A percentile compares a stretch with the other conserved stretches of the same genome.
Evolutionary conservation across 306 rosid genomes (phyloP).

Genomic region (Sicyos edulis): DNA sequence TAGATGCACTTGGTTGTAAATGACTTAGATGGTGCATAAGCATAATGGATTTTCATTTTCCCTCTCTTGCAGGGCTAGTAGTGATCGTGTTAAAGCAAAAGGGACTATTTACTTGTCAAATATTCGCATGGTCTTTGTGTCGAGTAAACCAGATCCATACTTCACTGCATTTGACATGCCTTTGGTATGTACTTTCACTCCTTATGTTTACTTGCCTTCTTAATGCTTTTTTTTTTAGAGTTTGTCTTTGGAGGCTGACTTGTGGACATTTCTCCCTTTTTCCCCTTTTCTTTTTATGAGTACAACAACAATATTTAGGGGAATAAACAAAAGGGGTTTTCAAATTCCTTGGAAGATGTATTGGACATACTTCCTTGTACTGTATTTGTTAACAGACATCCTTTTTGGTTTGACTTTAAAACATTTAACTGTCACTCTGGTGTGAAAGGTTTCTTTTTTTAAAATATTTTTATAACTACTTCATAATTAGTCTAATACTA

Average conservation of each 20-base stretch:
- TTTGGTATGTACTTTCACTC: slow-evolving; percentile 47
- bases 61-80: slow-evolving; percentile 37
- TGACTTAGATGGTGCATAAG: neutral
- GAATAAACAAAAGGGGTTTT: neutral
- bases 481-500: no score
- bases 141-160: slow-evolving; percentile 48
- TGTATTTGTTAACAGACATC: no score
- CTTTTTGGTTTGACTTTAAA: no score
- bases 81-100: slow-evolving; percentile 68
- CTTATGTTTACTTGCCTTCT: neutral
- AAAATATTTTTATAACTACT: no score
- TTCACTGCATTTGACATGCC: slow-evolving; percentile 86
- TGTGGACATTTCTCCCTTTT: neutral
- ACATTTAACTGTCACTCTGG: no score
- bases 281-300: neutral
- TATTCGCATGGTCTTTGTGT: slow-evolving; percentile 80
- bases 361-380: no score
- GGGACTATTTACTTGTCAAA: slow-evolving; percentile 85
- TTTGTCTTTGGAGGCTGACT: neutral
- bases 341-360: no score
- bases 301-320: no score
- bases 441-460: no score
- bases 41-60: slow-evolving; percentile 4
- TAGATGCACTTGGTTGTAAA: neutral
- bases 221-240: neutral